Base-by-base conservation (phyloP, 2,329 filamentous ascomycete species). In the Torrubiella hemipterigena region DNA sequence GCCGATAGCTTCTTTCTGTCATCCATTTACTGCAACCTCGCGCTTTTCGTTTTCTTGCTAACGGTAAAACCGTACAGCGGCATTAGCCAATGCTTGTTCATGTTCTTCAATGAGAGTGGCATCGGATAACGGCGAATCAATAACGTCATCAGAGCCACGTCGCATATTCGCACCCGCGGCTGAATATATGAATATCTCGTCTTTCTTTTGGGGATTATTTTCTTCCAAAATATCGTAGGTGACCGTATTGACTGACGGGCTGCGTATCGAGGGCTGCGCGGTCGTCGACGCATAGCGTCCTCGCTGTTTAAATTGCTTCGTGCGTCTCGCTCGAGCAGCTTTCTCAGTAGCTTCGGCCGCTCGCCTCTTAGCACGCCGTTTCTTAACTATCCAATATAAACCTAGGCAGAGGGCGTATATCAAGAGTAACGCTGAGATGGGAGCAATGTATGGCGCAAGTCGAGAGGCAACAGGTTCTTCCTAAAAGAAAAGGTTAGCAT, bases 381-480 rank as follows among this genome's bases (percentile, higher is more conserved):
- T 46, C 7, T 48, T 46, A 36, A 46, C 46, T 17, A 42, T 29
- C 21, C 52, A 37, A 24, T 45, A 54, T 13, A 42, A 43, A 8
- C 44, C 32, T 9, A 55, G 31, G n/a, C 39, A 48, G 1, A 48
- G 17, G 20, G 40, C 41, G 32, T 54, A 55, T 12, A 53, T 26
- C 7, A 42, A 38, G 2, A 55, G 39, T 7, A 54, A 37, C n/a
- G 44, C 42, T 19, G 48, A 39, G 17, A 54, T 42, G 19, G 48
- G 47, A 10, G 54, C 46, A 14, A 48, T 38, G 6, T 54, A 44
- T 4, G 49, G 45, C 2, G 49, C 44, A 1, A 44, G 42, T 48
- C 45, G 51, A 27, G 42, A 42, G 14, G 46, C 37, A 19, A 35
- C 34, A 17, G 36, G 32, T 7, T 30, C 33, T 18, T 41, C 31